Conservation (phyloP, 2,329 filamentous ascomycete species). For the Ophiocordyceps unilateralis region DNA sequence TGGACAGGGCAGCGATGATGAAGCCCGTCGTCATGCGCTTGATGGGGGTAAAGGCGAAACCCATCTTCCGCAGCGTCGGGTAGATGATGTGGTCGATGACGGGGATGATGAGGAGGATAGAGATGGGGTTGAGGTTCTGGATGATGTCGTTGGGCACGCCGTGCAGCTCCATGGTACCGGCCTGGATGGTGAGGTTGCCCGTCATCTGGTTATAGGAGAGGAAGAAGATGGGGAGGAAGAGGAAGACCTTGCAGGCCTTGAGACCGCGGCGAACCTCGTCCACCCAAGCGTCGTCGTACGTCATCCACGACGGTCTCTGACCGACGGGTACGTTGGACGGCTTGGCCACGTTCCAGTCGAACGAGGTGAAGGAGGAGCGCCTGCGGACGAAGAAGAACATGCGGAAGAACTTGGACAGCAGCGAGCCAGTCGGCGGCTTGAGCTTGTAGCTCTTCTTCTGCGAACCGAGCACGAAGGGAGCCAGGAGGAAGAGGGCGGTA, state of each 20-base stretch:
- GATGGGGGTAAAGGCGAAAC: conserved; percentile 55
- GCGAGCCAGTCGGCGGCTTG: conserved; percentile 52
- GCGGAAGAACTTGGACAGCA: conserved; percentile 29
- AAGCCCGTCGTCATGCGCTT: conserved; percentile 61
- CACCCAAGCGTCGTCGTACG: conserved; percentile 69
- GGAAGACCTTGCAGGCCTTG: conserved; percentile 52
- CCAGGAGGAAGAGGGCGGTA: conserved; percentile 44
- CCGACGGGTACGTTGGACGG: conserved; percentile 41
- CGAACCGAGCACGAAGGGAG: conserved; percentile 43
- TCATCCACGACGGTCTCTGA: conserved; percentile 55
- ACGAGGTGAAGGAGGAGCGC: conserved; percentile 45
- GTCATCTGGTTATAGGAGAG: conserved; percentile 42
- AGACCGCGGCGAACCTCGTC: conserved; percentile 59
- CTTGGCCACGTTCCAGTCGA: conserved; percentile 52
- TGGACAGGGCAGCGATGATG: conserved; percentile 43
- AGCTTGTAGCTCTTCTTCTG: conserved; percentile 37
- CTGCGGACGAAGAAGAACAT: conserved; percentile 45
- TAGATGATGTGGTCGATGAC: conserved; percentile 54
- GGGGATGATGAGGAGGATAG: conserved; percentile 59
- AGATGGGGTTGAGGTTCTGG: conserved; percentile 58
- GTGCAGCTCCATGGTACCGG: conserved; percentile 46
- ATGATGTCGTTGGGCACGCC: conserved; percentile 66
- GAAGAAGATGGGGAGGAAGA: conserved; percentile 51
- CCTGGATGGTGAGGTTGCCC: conserved; percentile 45
- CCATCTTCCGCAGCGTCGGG: conserved; percentile 44